phyloP scores from a whole-genome alignment of 176 grass and related monocot species.

The Canna indica region DNA sequence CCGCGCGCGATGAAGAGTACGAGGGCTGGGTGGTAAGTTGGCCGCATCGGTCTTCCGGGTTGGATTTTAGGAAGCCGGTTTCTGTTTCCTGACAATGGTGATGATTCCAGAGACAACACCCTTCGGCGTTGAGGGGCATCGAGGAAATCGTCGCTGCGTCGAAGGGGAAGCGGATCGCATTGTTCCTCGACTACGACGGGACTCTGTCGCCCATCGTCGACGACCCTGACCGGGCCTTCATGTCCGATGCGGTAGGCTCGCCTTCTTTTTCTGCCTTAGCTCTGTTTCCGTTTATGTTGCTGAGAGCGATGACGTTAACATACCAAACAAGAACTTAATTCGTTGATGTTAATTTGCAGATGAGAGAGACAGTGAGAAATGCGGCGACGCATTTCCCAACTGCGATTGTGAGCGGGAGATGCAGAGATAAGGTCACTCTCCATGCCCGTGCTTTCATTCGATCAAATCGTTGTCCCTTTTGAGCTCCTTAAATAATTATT shows the following conservation, averaged over 20 bases:
- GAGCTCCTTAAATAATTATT: not conserved
- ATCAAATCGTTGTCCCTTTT: not conserved
- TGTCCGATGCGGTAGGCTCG: constrained; percentile 48
- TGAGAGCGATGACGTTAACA: no score
- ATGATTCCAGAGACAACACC: constrained; percentile 36
- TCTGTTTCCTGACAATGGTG: not conserved
- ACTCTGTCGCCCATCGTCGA: constrained; percentile 78
- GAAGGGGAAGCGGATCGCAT: constrained; percentile 41
- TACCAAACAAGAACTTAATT: not conserved
- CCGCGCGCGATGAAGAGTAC: constrained; percentile 19
- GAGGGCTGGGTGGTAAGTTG: constrained; percentile 44
- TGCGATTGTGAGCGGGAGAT: constrained; percentile 66
- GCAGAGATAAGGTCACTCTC: constrained; percentile 51
- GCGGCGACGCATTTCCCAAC: constrained; percentile 55
- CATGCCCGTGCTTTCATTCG: not conserved
- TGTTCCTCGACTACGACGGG: constrained; percentile 88
- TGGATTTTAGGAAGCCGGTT: not conserved
- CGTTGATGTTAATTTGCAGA: constrained; percentile 23
- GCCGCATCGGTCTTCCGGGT: not conserved
- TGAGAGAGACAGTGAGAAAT: constrained; percentile 54
- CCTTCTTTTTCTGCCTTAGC: not conserved
- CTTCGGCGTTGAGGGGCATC: constrained; percentile 55
- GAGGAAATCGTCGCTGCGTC: constrained; percentile 36
- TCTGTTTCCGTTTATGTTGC: not conserved
- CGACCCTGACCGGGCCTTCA: constrained; percentile 64